phyloP scores from a whole-genome alignment of 163 green algal genomes.

The Trebouxiophyceae sp. region DNA sequence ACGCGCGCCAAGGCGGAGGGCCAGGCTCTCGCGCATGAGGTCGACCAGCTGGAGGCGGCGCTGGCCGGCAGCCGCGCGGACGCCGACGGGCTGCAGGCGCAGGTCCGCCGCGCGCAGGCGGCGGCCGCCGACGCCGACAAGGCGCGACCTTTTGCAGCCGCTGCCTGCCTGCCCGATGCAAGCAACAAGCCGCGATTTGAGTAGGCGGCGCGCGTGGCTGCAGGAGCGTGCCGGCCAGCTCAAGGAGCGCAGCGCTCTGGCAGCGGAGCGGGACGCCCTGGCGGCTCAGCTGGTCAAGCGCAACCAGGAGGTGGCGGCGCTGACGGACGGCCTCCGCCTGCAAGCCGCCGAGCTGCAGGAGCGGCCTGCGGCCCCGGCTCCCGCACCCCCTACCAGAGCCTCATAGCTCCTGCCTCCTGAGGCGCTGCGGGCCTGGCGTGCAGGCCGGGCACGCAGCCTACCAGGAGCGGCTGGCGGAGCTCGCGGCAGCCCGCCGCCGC shows the following conservation, averaged over 20 bases:
- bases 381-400: too few relatives aligned
- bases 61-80: conserved; percentile 69
- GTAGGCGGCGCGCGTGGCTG: too few relatives aligned
- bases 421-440: background rate
- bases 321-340: conserved; percentile 95
- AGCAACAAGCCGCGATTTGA: too few relatives aligned
- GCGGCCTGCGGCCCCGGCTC: too few relatives aligned
- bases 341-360: conserved; percentile 74
- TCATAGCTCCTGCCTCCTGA: too few relatives aligned
- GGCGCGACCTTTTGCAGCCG: conserved; percentile 9
- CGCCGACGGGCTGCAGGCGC: conserved; percentile 49
- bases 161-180: background rate
- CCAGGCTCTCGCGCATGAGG: conserved; percentile 67
- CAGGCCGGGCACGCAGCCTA: conserved; percentile 74
- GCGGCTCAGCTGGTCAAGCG: conserved; percentile 78
- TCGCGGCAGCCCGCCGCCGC: conserved; percentile 81
- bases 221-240: conserved; percentile 72
- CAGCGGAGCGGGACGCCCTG: conserved; percentile 82
- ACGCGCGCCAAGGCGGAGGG: conserved; percentile 87
- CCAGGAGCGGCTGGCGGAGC: conserved; percentile 38
- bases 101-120: conserved; percentile 76
- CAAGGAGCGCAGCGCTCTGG: conserved; percentile 84
- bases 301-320: conserved; percentile 85
- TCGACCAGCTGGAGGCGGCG: conserved; percentile 65
- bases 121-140: conserved; percentile 71